Percentiles rank a stretch among this genome's conserved stretches.
phyloP scores from a whole-genome alignment of 805 yeast genomes.

The Pichia eremophila region DNA sequence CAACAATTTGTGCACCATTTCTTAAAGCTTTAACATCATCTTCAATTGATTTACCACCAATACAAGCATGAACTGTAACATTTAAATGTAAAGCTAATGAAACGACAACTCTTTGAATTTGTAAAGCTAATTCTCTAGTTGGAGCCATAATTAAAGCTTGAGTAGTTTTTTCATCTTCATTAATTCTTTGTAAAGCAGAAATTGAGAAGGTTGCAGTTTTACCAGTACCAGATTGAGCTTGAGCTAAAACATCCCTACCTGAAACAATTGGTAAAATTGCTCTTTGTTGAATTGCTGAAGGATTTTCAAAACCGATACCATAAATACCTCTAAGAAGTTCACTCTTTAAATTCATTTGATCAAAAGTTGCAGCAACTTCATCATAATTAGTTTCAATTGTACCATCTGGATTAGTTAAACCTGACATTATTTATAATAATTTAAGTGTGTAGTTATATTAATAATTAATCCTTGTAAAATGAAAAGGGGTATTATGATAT shows the following conservation, averaged over 20 bases:
- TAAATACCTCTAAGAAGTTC: slow-evolving; percentile 67
- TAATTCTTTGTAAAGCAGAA: slow-evolving; percentile 82
- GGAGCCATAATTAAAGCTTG: slow-evolving; percentile 93
- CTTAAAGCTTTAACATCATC: slow-evolving; percentile 71
- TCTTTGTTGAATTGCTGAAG: slow-evolving; percentile 96
- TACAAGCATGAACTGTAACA: slow-evolving; percentile 79
- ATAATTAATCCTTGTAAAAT: too few relatives aligned
- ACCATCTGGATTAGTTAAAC: slow-evolving; percentile 24
- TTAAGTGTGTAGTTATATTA: too few relatives aligned
- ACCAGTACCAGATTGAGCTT: slow-evolving; percentile 99
- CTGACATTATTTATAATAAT: too few relatives aligned
- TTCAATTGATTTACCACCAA: slow-evolving; percentile 83
- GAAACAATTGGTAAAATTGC: slow-evolving; percentile 92
- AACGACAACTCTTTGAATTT: slow-evolving; percentile 80
- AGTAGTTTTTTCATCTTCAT: slow-evolving; percentile 57
- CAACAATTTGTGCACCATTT: slow-evolving; percentile 78
- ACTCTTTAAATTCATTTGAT: slow-evolving; percentile 68
- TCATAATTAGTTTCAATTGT: slow-evolving; percentile 93
- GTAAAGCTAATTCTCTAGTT: slow-evolving; percentile 91
- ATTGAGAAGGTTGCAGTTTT: slow-evolving; percentile 97
- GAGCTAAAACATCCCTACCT: slow-evolving; percentile 94
- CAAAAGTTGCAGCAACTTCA: slow-evolving; percentile 71
- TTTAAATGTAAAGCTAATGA: slow-evolving; percentile 85
- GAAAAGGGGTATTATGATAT: too few relatives aligned
- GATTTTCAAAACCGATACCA: slow-evolving; percentile 90